Evolutionary conservation across 345 rosid genomes (phyloP).

Genomic region (Ricinus communis): DNA sequence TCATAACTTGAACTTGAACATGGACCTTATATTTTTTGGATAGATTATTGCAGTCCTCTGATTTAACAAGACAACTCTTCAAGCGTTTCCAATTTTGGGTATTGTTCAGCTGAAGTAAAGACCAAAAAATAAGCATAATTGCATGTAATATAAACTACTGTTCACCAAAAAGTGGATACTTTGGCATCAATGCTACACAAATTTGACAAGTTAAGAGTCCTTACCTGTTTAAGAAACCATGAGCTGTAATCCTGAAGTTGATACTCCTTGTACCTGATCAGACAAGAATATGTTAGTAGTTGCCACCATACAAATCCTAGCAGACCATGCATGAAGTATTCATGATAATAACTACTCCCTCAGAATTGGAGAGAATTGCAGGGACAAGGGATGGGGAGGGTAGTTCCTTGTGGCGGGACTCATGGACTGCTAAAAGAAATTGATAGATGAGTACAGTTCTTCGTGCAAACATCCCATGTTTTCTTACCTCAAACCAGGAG

Average conservation of each 20-base stretch:
- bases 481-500: conserved; percentile 67
- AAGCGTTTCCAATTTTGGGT: conserved; percentile 66
- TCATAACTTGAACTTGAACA: neutral
- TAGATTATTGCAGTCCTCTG: conserved; percentile 66
- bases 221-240: conserved; percentile 81
- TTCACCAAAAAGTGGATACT: neutral
- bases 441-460: neutral
- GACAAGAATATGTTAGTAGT: conserved; percentile 9
- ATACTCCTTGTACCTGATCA: conserved; percentile 88
- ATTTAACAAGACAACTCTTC: conserved; percentile 90
- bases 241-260: conserved; percentile 87
- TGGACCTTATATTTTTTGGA: conserved; percentile 69
- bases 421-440: neutral
- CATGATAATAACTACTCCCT: neutral
- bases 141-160: neutral
- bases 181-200: neutral
- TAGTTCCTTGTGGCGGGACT: no score
- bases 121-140: conserved; percentile 1
- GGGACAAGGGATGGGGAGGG: neutral
- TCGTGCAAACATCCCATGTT: conserved; percentile 6
- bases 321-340: neutral
- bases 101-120: conserved; percentile 60
- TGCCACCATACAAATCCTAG: neutral
- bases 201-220: conserved; percentile 1
- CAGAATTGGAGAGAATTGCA: neutral